Conservation (phyloP, 805 yeast species). For the Ogataea siamensis region DNA sequence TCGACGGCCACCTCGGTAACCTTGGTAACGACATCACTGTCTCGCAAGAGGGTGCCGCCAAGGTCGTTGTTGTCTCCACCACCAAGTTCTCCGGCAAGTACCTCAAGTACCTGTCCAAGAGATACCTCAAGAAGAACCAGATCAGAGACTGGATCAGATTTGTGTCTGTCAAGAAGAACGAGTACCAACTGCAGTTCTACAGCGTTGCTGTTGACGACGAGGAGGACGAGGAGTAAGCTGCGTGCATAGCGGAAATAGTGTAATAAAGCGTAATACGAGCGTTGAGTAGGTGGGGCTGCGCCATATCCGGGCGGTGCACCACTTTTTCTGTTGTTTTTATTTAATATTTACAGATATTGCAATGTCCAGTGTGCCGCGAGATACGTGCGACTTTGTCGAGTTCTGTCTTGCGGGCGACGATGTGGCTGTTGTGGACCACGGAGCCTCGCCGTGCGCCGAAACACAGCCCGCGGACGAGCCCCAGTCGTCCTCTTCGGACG, state of each 20-base stretch:
- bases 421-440: conserved; percentile 21
- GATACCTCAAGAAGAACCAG: conserved; percentile 99
- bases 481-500: conserved; percentile 28
- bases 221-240: conserved; percentile 78
- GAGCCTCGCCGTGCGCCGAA: conserved; percentile 11
- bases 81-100: conserved; percentile 99
- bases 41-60: conserved; percentile 81
- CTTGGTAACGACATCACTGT: conserved; percentile 93
- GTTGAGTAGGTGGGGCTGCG: background rate
- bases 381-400: conserved; percentile 26
- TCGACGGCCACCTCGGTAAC: conserved; percentile 95
- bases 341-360: background rate
- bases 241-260: background rate
- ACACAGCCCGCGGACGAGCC: background rate
- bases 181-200: conserved; percentile 98
- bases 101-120: conserved; percentile 99
- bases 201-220: conserved; percentile 93
- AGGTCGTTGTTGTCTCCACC: conserved; percentile 83
- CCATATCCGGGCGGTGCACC: conserved; percentile 6
- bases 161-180: conserved; percentile 92
- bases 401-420: conserved; percentile 25
- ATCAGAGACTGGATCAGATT: conserved; percentile 99
- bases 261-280: background rate
- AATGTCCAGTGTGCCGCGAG: background rate
- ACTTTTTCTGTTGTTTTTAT: background rate